Base-by-base conservation (phyloP, 495 filamentous ascomycete genomes). In the Podospora conica region DNA sequence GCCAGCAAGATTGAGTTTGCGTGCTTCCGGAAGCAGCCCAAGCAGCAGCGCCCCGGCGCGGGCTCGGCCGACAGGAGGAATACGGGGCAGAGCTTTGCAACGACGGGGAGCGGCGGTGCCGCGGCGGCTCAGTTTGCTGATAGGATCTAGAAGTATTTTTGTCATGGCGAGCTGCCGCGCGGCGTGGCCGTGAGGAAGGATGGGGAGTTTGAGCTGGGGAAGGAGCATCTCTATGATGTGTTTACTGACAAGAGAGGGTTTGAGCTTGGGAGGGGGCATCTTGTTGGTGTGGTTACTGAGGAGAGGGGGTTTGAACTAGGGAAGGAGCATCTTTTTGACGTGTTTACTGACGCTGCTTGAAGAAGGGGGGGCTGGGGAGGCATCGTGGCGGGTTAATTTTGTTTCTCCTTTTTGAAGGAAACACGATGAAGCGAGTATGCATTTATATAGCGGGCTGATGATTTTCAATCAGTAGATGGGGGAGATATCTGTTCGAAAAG, bases 1-100 rank as follows among this genome's bases (percentile, higher is more conserved):
- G 86, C 88, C 66, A 94, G 87, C 55, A 90, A 87, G 77, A 89
- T 86, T 23, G 92, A 96, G 76, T 98, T 98, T 81, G 84, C 85
- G 18, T 92, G 90, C 72, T 93, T 93, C 68, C 86, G 83, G 75
- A 88, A 87, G 69, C 76, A n/a, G 40, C 40, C 40, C 1, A 48
- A 48, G 15, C 40, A 18, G 40, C 40, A 48, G 40, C 15, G 40
- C 5, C 7, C 40, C 6, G 40, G 40, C 2, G 40, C 40, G 40
- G 40, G 40, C 15, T 48, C 40, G 5, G 18, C 15, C 7, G 40
- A 48, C 6, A 40, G 40, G 40, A 48, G 40, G 40, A 48, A 8
- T 2, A 48, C 40, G 40, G 40, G 15, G 40, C 40, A 48, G 40
- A 48, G 40, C 40, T 48, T 48, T 48, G 40, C 40, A 18, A 48